Evolutionary conservation across 495 filamentous ascomycete species (phyloP), one percentile per base, ranked within the genome.

Genomic region (Tuber aestivum): DNA sequence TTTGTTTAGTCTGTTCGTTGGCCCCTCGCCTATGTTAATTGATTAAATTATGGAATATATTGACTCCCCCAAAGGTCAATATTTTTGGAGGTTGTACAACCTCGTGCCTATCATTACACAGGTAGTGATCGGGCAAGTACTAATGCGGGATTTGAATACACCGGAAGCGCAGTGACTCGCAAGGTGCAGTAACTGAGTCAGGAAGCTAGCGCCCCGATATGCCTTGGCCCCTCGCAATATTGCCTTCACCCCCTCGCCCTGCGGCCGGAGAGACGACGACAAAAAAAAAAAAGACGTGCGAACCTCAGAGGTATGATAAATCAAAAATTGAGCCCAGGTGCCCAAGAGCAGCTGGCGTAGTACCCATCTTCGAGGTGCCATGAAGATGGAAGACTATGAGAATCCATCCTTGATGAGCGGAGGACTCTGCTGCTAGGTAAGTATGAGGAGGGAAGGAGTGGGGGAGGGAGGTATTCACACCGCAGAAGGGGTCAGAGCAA

Each of bases 311-410:
- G 27, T n/a, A n/a, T n/a, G n/a, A n/a, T 32, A 65, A 18, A 65
- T 65, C 56, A 32, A 65, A 65, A 65, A 65, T 65, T 65, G 27
- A 65, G 27, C n/a, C n/a, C n/a, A 65, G 56, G 56, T 65, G 14
- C 12, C 56, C 27, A 32, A 32, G 32, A 27, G 18, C 56, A 65
- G n/a, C 56, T 65, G 27, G n/a, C 56, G 27, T 18, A 35, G 56
- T n/a, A 2, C 50, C 50, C 23, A 56, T 23, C 9, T 56, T 14
- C 23, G 50, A 27, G 10, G 50, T n/a, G 50, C 50, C 5, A n/a
- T 56, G 50, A 56, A 56, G 8, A 10, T 27, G 50, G n/a, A 23
- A 50, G 23, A n/a, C 50, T 10, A 9, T n/a, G 10, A 27, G 50
- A 27, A 27, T 27, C 50, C 23, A 27, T n/a, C 50, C 0, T 56